Base-by-base conservation (phyloP, 2,329 filamentous ascomycete species). In the Phoma sp. region DNA sequence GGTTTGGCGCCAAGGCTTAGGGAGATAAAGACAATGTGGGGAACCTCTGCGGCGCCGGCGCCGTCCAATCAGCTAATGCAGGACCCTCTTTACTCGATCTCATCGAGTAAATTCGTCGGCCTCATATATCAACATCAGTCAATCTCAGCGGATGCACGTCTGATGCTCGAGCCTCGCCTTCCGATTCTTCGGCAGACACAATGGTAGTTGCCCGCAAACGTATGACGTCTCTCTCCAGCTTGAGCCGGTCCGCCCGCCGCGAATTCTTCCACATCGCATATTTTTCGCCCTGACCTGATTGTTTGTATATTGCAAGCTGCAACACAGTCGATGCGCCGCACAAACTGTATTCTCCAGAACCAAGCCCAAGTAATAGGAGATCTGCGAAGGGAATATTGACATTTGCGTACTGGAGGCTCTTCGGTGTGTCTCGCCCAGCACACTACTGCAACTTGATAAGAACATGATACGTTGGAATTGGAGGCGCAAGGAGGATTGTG, bases 1-100 rank as follows among this genome's bases (percentile, higher is more conserved):
- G 56, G 56, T 25, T 56, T 59, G 47, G 59, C 49, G 47, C 4
- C 23, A n/a, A 23, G 36, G 47, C 11, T 23, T 36, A 46, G 55
- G 53, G 15, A 62, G 64, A 68, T 67, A 68, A 64, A 60, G 57
- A 10, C 29, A 40, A 42, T 68, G 65, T 68, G 65, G 67, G 65
- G 62, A 62, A 51, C 21, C 25, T 11, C 29, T 46, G 40, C 45
- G 54, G 42, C 30, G 50, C 39, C 46, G 52, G 32, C 25, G 17
- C 12, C 37, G 42, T 43, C 66, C 62, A 62, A 53, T 67, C 42
- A 67, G 46, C 32, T 36, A 23, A 30, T 39, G 30, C 40, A 51
- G 9, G 50, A 42, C 38, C 50, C 47, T 40, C 30, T 59, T 69
- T 67, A 68, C 66, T 67, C 67, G 59, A 68, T 69, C 42, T 11